Evolutionary conservation across 306 rosid genomes (phyloP), one percentile per base, ranked within the genome.

Genomic region (Citrullus amarus): DNA sequence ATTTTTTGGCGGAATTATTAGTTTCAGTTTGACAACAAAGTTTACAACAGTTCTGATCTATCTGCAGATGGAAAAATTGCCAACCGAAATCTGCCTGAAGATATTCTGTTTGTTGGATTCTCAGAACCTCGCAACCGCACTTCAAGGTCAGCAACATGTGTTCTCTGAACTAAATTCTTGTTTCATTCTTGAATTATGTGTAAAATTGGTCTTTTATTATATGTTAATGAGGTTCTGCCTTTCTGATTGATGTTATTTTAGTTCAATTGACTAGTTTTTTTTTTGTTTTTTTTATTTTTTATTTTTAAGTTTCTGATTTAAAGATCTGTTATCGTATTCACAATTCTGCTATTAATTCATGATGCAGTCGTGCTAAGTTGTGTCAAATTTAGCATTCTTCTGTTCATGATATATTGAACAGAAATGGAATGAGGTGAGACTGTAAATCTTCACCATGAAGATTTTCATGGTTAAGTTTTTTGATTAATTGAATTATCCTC

Each of bases 51-150:
- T 1, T 53, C n/a, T 53, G 57, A 53, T 53, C 57, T 8, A 53
- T 0, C 57, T 53, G 7, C n/a, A 78, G 55, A 86, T 88, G 93
- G 97, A 89, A 65, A 84, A 34, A 9, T 82, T 91, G 58, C 97
- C 92, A 6, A n/a, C 58, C 46, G 97, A 91, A 78, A 77, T 91
- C 56, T 86, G 79, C 72, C 70, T 79, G 22, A 87, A 88, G 78
- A 88, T 91, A 6, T 87, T 91, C 80, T 82, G 86, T 79, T 82
- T 85, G 78, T 87, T 89, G 86, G 94, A 91, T 55, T 48, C 85
- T 54, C 89, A 76, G n/a, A 82, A 81, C 77, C 94, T 89, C 16
- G 87, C 89, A 48, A 67, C 79, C 46, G 86, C 85, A 60, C 88
- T 89, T 79, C 91, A 89, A 87, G 93, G 93, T 91, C 81, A n/a